Base-by-base conservation (phyloP, 306 rosid genomes). In the Prosopis cineraria region DNA sequence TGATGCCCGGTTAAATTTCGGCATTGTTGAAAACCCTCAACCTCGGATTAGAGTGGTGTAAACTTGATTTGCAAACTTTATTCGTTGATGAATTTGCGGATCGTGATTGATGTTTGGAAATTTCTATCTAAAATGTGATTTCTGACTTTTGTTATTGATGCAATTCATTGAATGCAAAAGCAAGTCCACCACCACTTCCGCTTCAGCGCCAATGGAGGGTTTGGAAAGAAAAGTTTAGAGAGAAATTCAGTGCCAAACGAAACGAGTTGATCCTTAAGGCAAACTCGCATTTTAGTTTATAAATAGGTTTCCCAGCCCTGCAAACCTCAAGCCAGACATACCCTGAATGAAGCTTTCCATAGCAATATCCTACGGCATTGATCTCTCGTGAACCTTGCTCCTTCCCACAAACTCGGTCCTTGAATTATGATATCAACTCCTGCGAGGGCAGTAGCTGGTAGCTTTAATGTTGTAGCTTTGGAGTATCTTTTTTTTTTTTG, bases 341-440 rank as follows among this genome's bases (percentile, higher is more conserved):
- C 31, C 29, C 24, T 9, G 29, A 22, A 53, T 20, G 60, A 20
- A 55, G 14, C 62, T 55, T 22, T 55, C 14, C 16, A 24, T 55
- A 55, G 30, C 31, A 24, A 55, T 22, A 22, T 25, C 62, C 31
- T 24, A 55, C 17, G 34, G 43, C 31, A 74, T 19, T 72, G 4
- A 22, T 52, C 6, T 70, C 43, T 31, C 11, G 52, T 31, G 31
- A 71, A 37, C 67, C 64, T 19, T 62, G 44, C 48, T 63, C 63
- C 60, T 34, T 24, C n/a, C 52, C n/a, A 24, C 30, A 66, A 11
- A 76, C 24, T 64, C 30, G 25, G 52, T 39, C 48, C 27, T 6
- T 48, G 80, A 76, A 66, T 37, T 37, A 50, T 34, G 13, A 37
- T 48, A 13, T 76, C 36, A 66, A 50, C 58, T 43, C 29, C 44